Percentiles rank a stretch among this genome's conserved stretches.
Evolutionary conservation across 305 asterid genomes (phyloP).

Genomic region (Andrographis paniculata): DNA sequence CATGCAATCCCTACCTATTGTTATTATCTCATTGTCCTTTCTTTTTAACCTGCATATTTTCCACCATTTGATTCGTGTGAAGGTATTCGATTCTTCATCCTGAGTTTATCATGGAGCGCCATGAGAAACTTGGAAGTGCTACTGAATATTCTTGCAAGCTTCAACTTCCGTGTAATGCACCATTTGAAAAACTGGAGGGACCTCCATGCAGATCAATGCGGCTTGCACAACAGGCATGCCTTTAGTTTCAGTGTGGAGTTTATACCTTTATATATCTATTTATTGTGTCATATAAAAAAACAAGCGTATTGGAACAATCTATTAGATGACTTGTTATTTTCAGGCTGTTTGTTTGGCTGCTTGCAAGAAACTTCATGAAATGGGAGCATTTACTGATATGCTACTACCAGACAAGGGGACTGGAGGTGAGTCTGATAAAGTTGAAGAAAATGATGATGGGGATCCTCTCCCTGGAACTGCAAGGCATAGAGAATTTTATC

Average conservation of each 20-base stretch:
- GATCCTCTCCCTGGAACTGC: constrained; percentile 98
- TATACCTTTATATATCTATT: too few species aligned
- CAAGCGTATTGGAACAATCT: constrained; percentile 17
- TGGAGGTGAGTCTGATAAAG: constrained; percentile 62
- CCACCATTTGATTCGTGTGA: constrained; percentile 18
- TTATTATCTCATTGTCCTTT: constrained; percentile 9
- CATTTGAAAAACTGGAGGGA: constrained; percentile 93
- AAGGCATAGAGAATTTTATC: constrained; percentile 98
- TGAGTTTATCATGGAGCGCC: constrained; percentile 89
- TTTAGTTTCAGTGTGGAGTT: too few species aligned
- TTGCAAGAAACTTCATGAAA: constrained; percentile 98
- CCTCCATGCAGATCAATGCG: constrained; percentile 95
- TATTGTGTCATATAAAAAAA: too few species aligned
- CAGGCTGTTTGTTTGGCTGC: constrained; percentile 99
- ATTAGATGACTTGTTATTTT: constrained; percentile 20
- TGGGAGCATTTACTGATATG: constrained; percentile 99
- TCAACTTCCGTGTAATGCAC: constrained; percentile 99
- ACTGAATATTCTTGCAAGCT: constrained; percentile 95
- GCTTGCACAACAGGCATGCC: constrained; percentile 91
- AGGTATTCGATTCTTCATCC: constrained; percentile 98
- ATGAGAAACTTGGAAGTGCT: constrained; percentile 68
- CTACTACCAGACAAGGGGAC: constrained; percentile 96
- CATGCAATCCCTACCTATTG: background rate
- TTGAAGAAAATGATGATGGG: constrained; percentile 83
- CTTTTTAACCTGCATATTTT: constrained; percentile 13